These are phyloP conservation scores for Euphorbia tirucalli DNA, from an alignment of 345 rosid genomes.

Conservation along the genomic window DNA sequence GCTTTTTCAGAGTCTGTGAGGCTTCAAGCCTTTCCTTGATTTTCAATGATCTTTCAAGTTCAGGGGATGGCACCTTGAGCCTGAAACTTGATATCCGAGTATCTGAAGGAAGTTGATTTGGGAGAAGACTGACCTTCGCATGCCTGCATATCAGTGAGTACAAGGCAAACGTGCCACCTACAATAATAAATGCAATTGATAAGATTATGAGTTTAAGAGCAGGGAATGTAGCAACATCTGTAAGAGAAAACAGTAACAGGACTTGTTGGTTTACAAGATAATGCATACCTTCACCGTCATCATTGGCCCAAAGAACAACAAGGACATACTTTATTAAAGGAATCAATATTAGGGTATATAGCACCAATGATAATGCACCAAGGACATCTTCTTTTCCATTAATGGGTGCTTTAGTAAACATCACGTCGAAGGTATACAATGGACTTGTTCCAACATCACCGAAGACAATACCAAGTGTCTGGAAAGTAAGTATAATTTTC, in stretches of 20 bases:
- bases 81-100: slow-evolving; percentile 94
- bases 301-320: slow-evolving; percentile 97
- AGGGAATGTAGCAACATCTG: not conserved
- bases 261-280: not conserved
- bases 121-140: slow-evolving; percentile 94
- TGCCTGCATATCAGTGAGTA: slow-evolving; percentile 95
- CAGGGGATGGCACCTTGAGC: slow-evolving; percentile 94
- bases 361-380: slow-evolving; percentile 89
- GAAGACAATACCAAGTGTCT: slow-evolving; percentile 93
- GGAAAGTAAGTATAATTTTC: slow-evolving; percentile 78
- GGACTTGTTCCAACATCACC: slow-evolving; percentile 99
- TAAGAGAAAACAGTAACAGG: not conserved
- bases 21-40: slow-evolving; percentile 90
- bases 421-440: slow-evolving; percentile 86
- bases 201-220: not conserved
- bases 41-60: slow-evolving; percentile 94
- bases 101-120: slow-evolving; percentile 97
- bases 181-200: slow-evolving; percentile 6
- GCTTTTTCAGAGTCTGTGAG: slow-evolving; percentile 66
- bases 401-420: slow-evolving; percentile 87
- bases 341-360: slow-evolving; percentile 84
- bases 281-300: slow-evolving; percentile 91
- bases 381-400: slow-evolving; percentile 76
- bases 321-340: slow-evolving; percentile 90
- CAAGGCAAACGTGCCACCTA: slow-evolving; percentile 98